phyloP scores from a whole-genome alignment of 176 grass and related monocot species.

The Juncus effusus region DNA sequence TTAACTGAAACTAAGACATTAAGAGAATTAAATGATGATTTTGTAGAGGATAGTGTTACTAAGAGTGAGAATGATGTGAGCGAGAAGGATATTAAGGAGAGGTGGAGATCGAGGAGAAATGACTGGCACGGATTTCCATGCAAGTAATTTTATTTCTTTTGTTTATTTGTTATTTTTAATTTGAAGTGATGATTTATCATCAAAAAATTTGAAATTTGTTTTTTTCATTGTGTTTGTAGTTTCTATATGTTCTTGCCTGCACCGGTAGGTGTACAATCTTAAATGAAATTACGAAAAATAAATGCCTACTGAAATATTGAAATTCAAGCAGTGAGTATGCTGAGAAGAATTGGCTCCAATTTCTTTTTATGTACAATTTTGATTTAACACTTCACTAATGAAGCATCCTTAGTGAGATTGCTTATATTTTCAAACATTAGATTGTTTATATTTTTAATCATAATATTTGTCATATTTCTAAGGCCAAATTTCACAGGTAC shows the following conservation, averaged over 20 bases:
- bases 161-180: no score
- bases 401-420: no score
- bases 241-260: no score
- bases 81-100: slow-evolving; percentile 53
- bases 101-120: slow-evolving; percentile 54
- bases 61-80: slow-evolving; percentile 7
- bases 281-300: background rate
- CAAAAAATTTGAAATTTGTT: background rate
- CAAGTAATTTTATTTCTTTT: background rate
- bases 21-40: slow-evolving; percentile 22
- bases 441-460: no score
- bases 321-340: slow-evolving; percentile 4
- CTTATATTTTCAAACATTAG: no score
- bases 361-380: no score
- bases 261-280: background rate
- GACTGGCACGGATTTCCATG: slow-evolving; percentile 17
- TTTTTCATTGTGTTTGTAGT: background rate
- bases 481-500: no score
- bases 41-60: background rate
- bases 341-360: no score
- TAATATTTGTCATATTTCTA: no score
- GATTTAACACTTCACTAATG: no score
- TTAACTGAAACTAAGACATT: slow-evolving; percentile 58
- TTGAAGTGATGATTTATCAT: no score
- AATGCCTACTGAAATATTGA: background rate